A percentile compares a stretch with the other conserved stretches of the same genome.
Conservation (phyloP, 2,329 filamentous ascomycete species). For the Colletotrichum sp. region DNA sequence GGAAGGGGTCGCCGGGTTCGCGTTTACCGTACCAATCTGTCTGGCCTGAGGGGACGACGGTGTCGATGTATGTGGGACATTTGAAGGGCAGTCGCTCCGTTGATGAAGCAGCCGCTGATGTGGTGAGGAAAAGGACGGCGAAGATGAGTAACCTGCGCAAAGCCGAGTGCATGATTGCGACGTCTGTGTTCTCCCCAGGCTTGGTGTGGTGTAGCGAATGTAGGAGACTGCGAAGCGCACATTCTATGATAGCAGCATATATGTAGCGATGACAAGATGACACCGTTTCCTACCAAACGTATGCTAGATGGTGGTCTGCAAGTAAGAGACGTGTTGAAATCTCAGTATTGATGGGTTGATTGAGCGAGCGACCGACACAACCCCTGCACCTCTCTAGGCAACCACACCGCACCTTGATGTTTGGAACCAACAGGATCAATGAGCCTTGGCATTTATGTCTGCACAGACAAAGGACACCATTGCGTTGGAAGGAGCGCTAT, state of each 20-base stretch:
- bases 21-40: neutral
- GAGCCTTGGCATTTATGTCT: neutral
- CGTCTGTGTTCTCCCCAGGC: neutral
- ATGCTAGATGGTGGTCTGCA: too few species aligned
- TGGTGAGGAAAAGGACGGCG: neutral
- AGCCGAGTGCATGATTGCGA: neutral
- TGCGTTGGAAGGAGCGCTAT: neutral
- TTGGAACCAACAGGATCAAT: neutral
- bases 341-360: neutral
- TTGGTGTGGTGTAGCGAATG: fast-evolving
- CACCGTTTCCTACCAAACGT: neutral
- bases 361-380: neutral
- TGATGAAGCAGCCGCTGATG: neutral
- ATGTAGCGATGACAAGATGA: neutral
- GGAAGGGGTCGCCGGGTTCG: neutral
- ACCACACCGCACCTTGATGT: neutral
- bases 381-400: neutral
- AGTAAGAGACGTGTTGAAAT: neutral
- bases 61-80: slow-evolving; percentile 10
- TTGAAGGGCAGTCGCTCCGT: neutral
- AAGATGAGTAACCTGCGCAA: neutral
- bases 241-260: neutral
- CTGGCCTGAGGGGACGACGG: neutral
- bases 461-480: neutral
- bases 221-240: neutral